phyloP scores from a whole-genome alignment of 306 rosid genomes.

The Amphicarpaea edgeworthii region DNA sequence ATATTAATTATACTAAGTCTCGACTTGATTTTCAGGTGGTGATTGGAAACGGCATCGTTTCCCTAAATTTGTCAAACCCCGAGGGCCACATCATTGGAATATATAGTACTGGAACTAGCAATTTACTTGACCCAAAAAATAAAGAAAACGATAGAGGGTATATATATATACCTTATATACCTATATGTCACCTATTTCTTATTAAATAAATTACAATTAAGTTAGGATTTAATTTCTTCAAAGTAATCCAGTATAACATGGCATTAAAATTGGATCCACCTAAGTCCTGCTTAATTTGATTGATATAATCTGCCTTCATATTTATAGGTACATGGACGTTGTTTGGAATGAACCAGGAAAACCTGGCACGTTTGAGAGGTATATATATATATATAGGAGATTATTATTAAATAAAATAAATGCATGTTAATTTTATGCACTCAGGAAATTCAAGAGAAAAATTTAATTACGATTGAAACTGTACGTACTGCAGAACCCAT shows the following conservation, averaged over 20 bases:
- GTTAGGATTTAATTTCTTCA: neutral
- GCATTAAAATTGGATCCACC: neutral
- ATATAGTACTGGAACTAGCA: conserved; percentile 55
- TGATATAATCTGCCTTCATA: conserved; percentile 1
- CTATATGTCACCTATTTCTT: neutral
- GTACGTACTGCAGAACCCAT: conserved; percentile 45
- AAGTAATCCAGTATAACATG: neutral
- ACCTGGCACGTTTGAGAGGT: conserved; percentile 48
- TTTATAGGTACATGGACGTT: conserved; percentile 70
- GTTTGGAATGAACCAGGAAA: conserved; percentile 51
- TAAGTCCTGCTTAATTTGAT: neutral
- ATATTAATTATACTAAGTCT: too few species aligned
- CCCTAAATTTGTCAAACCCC: conserved; percentile 60
- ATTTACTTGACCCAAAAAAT: conserved; percentile 54
- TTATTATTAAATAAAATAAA: neutral
- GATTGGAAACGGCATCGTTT: conserved; percentile 67
- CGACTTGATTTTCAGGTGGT: conserved; percentile 56
- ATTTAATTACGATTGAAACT: conserved; percentile 16
- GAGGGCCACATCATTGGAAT: conserved; percentile 63
- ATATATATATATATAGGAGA: neutral
- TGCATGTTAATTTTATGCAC: neutral
- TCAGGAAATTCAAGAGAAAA: neutral
- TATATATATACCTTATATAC: too few species aligned
- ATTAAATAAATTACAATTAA: neutral
- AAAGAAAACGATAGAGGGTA: conserved; percentile 67